phyloP scores from a whole-genome alignment of 2,329 filamentous ascomycete species.

The Cyclaneusma minus region DNA sequence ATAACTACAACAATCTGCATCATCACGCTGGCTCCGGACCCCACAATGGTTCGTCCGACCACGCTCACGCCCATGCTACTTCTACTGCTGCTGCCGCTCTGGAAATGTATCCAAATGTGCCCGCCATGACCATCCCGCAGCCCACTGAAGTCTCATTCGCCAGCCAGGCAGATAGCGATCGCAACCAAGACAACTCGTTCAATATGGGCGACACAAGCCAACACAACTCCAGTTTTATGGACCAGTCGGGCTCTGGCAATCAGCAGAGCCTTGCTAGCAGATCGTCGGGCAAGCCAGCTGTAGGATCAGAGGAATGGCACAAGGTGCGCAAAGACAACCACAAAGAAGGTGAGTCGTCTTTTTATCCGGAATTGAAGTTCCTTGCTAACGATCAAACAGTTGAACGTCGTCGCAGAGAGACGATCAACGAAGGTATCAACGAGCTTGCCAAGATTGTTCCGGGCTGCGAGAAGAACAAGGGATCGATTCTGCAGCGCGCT shows the following conservation, averaged over 20 bases:
- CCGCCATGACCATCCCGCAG: slow-evolving; percentile 38
- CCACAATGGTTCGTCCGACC: slow-evolving; percentile 35
- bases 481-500: slow-evolving; percentile 83
- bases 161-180: slow-evolving; percentile 24
- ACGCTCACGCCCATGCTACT: slow-evolving; percentile 24
- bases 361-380: not conserved
- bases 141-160: slow-evolving; percentile 36
- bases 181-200: slow-evolving; percentile 21
- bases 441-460: slow-evolving; percentile 96
- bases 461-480: slow-evolving; percentile 97
- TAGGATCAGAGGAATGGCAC: slow-evolving; percentile 97
- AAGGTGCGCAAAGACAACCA: slow-evolving; percentile 95
- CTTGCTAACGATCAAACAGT: slow-evolving; percentile 35
- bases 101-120: slow-evolving; percentile 27
- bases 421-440: slow-evolving; percentile 98
- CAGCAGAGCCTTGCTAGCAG: slow-evolving; percentile 18
- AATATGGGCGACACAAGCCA: slow-evolving; percentile 22
- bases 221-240: slow-evolving; percentile 19
- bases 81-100: slow-evolving; percentile 42
- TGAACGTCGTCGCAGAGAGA: slow-evolving; percentile 88
- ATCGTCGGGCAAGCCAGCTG: slow-evolving; percentile 50
- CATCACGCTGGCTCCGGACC: slow-evolving; percentile 26
- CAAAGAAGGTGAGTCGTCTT: slow-evolving; percentile 65
- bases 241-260: slow-evolving; percentile 29
- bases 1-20: slow-evolving; percentile 25